Evolutionary conservation across 345 rosid species (phyloP).

Genomic region (Arabis alpina): DNA sequence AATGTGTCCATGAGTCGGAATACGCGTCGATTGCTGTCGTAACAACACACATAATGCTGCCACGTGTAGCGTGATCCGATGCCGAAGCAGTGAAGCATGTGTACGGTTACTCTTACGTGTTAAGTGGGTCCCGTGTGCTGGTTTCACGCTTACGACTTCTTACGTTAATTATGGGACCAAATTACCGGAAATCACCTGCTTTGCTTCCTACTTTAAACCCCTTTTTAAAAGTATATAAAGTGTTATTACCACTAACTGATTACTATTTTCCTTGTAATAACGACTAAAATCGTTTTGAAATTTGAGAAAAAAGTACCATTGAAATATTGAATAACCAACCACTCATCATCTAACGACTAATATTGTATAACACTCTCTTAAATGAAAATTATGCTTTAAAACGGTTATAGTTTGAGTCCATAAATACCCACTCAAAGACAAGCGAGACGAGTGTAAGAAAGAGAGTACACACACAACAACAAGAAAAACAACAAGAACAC

Average conservation of each 20-base stretch:
- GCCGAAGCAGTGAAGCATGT: constrained; percentile 32
- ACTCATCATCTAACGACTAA: background rate
- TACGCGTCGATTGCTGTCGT: constrained; percentile 31
- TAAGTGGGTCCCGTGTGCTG: constrained; percentile 19
- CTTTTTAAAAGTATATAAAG: background rate
- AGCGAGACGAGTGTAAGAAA: constrained; percentile 11
- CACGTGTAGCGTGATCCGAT: constrained; percentile 35
- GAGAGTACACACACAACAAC: constrained; percentile 2
- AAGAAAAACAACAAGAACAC: background rate
- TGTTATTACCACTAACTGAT: background rate
- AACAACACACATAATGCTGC: background rate
- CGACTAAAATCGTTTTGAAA: background rate
- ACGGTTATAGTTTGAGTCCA: constrained; percentile 31
- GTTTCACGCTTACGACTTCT: constrained; percentile 29
- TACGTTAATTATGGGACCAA: background rate
- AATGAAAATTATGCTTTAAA: constrained; percentile 13
- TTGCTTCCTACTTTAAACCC: constrained; percentile 20
- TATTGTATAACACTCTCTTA: constrained; percentile 26
- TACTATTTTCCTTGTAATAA: too few relatives aligned
- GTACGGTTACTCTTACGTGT: constrained; percentile 36
- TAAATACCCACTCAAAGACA: constrained; percentile 38
- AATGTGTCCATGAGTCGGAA: constrained; percentile 22
- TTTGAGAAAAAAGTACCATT: background rate
- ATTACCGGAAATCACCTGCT: constrained; percentile 41
- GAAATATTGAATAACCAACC: background rate